A percentile compares a stretch with the other conserved stretches of the same genome.
These are phyloP conservation scores for Venturiaceae sp. DNA, from an alignment of 2,329 filamentous ascomycete genomes.

Conservation along the genomic window DNA sequence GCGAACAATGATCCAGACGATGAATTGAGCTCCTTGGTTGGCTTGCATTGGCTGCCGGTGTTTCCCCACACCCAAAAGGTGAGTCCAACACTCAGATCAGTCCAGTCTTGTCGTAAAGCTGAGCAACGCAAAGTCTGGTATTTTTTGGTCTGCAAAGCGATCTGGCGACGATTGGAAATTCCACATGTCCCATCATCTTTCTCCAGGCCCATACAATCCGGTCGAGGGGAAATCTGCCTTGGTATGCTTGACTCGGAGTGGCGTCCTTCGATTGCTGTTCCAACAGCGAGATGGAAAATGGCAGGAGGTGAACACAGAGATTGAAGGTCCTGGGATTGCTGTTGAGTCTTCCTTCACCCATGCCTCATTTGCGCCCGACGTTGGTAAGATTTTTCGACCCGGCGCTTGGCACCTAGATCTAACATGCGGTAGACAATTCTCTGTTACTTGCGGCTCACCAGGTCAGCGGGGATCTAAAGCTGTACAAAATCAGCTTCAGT, in stretches of 20 bases:
- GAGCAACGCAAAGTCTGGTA: constrained; percentile 19
- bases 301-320: constrained; percentile 61
- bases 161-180: constrained; percentile 52
- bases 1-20: constrained; percentile 61
- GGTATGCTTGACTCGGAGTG: constrained; percentile 65
- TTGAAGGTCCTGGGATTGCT: constrained; percentile 62
- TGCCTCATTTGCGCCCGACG: constrained; percentile 48
- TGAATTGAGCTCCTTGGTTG: constrained; percentile 69
- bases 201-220: constrained; percentile 65
- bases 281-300: constrained; percentile 64
- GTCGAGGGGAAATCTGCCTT: constrained; percentile 62
- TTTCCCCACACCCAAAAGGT: constrained; percentile 31
- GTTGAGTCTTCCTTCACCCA: constrained; percentile 30
- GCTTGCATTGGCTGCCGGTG: constrained; percentile 68
- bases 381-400: constrained; percentile 42
- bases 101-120: constrained; percentile 14
- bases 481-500: constrained; percentile 63
- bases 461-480: constrained; percentile 58
- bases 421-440: constrained; percentile 22
- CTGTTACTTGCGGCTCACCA: constrained; percentile 60
- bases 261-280: constrained; percentile 66
- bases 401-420: background rate
- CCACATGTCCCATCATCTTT: constrained; percentile 54
- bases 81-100: constrained; percentile 7
- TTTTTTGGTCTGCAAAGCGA: constrained; percentile 29